phyloP scores from a whole-genome alignment of 768 basidiomycete species.

The Psilocybe subaeruginosa region DNA sequence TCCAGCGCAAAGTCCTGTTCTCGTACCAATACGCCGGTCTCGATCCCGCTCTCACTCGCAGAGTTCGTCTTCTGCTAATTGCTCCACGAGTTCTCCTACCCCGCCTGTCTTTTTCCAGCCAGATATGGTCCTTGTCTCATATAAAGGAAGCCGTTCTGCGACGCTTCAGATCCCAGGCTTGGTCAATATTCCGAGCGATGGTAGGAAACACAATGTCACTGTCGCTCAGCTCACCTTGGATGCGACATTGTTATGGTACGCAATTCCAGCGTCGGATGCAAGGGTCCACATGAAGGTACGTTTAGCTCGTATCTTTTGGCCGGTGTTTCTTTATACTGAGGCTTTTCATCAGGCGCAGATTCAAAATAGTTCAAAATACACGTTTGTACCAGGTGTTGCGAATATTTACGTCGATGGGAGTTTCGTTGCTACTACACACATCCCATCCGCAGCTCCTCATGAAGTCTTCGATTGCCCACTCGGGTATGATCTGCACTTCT shows the following conservation, averaged over 20 bases:
- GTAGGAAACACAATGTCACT: too few species aligned
- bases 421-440: constrained; percentile 37
- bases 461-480: constrained; percentile 36
- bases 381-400: constrained; percentile 35
- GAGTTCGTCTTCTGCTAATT: too few species aligned
- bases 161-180: constrained; percentile 36
- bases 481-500: constrained; percentile 17
- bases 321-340: neutral
- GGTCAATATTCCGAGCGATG: constrained; percentile 23
- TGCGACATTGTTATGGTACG: neutral
- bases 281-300: constrained; percentile 33
- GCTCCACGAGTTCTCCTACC: too few species aligned
- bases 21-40: too few species aligned
- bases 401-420: constrained; percentile 45
- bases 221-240: too few species aligned
- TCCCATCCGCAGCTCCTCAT: constrained; percentile 37
- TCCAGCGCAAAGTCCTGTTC: too few species aligned
- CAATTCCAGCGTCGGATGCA: constrained; percentile 37
- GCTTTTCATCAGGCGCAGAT: constrained; percentile 33
- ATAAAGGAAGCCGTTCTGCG: constrained; percentile 31
- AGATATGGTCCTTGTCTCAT: constrained; percentile 16
- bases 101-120: neutral
- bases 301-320: neutral
- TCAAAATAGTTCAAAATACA: constrained; percentile 41
- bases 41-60: too few species aligned